phyloP scores from a whole-genome alignment of 768 basidiomycete species.

The Ramaria rubella region DNA sequence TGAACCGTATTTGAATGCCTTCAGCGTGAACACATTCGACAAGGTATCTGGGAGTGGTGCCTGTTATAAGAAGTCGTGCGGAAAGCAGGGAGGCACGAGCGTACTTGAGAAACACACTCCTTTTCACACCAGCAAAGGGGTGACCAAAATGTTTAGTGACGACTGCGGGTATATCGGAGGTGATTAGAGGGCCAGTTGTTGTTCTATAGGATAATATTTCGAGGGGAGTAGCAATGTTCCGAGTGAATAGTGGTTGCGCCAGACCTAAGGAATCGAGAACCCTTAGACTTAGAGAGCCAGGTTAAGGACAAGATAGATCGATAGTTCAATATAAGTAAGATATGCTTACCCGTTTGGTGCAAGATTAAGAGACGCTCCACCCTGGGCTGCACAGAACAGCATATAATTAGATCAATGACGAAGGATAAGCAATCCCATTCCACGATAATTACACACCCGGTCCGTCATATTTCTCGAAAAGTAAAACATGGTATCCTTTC shows the following conservation, averaged over 20 bases:
- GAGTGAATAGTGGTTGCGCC: not conserved
- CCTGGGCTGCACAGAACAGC: not conserved
- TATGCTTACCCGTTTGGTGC: constrained; percentile 5
- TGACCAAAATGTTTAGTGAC: constrained; percentile 21
- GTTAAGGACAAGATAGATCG: not conserved
- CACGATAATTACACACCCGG: not conserved
- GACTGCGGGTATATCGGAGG: constrained; percentile 18
- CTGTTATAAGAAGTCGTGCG: not conserved
- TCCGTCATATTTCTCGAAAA: constrained; percentile 26
- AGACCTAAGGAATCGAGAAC: constrained; percentile 2
- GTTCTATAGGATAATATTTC: constrained; percentile 3
- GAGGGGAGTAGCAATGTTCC: constrained; percentile 3
- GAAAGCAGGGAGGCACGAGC: not conserved
- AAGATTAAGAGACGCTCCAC: constrained; percentile 5
- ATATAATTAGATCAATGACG: not conserved
- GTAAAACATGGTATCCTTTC: constrained; percentile 32
- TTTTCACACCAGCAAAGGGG: constrained; percentile 26
- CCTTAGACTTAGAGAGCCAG: not conserved
- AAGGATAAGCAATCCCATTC: not conserved
- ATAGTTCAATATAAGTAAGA: not conserved
- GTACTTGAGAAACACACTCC: constrained; percentile 24
- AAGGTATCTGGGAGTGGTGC: constrained; percentile 15
- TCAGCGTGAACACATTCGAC: constrained; percentile 25
- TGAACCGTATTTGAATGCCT: constrained; percentile 30
- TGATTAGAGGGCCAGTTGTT: constrained; percentile 21